Evolutionary conservation across 169 alveolate genomes (phyloP), one percentile per base, ranked within the genome.

Genomic region (Theileria equi): DNA sequence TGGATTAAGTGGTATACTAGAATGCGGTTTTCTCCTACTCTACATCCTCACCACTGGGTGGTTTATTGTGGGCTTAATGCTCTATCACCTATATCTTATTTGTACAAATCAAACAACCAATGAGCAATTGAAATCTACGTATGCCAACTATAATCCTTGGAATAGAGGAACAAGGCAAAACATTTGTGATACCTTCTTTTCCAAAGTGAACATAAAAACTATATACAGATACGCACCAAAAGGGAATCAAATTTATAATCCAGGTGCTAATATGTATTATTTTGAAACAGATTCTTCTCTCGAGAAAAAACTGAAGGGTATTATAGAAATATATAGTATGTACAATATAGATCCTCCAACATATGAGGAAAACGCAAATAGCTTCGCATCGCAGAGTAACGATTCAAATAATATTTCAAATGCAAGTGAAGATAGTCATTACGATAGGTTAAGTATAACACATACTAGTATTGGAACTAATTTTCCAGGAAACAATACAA

Each of bases 31-130:
- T 32, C 41, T 60, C 48, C 61, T 64, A 29, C 53, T 29, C 50
- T 88, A 69, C 58, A 70, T 69, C 49, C 68, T 85, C 23, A 41
- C 84, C 32, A 61, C 88, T 5, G 81, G 82, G 10, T 89, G 94
- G 94, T 83, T 88, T 58, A 84, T 89, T 47, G 73, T 76, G 16
- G 94, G 94, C 21, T 60, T 89, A 25, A 32, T 77, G 45, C 77
- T 70, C 36, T 88, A 88, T 63, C 94, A 89, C 58, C 69, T 81
- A 19, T 89, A 88, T 63, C 70, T 90, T 35, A 63, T 81, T 6
- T 58, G 62, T 26, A 67, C 89, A 7, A 89, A 89, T 80, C 91
- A 88, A 61, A 89, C 94, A 17, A 89, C 94, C 16, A 81, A 83
- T 35, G 94, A 85, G 41, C 92, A 89, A 55, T 61, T 84, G 21